Base-by-base conservation (phyloP, 768 basidiomycete species). In the Phaeolepiota aurea region DNA sequence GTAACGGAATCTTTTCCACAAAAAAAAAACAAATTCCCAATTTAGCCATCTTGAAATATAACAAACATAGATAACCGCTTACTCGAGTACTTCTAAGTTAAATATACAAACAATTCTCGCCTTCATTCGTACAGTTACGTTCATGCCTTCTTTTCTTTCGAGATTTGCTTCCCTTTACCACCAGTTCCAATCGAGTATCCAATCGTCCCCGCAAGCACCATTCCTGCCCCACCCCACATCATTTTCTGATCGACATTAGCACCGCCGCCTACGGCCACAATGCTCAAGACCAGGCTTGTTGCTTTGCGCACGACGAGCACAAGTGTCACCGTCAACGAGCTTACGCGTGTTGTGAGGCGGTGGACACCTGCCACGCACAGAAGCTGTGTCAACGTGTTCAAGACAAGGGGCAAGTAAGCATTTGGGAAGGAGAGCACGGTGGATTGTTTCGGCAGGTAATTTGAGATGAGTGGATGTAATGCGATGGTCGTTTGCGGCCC, bases 361-460 rank as follows among this genome's bases (percentile, higher is more conserved):
- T 96, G 80, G 32, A 94, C 92, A 21, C 92, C 92, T 0, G 87
- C 67, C 12, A 85, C 80, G 60, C 92, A 97, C 5, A 93, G 45
- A 3, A 91, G 69, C 54, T 92, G 89, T 0, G 91, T 93, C 28
- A 81, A 42, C 5, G 91, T 82, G 62, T 93, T 94, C 22, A 87
- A 58, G 12, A 73, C 52, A 30, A 97, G 72, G 3, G 82, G 74
- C 11, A 80, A 40, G 50, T 79, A 71, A 23, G 80, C 72, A 13
- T 66, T 49, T 11, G 88, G 89, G 44, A 90, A 54, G 1, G 64
- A 61, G 25, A 76, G 37, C 53, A 20, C 38, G 54, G 38, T 16
- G 52, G 48, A 12, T 37, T 38, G 39, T 56, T 40, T 42, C 47
- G 20, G 40, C 43, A 43, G 48, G 46, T 23, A 53, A 3, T 38